Evolutionary conservation across 768 basidiomycete species (phyloP), one percentile per base, ranked within the genome.

Genomic region (Lactarius hengduanensis): DNA sequence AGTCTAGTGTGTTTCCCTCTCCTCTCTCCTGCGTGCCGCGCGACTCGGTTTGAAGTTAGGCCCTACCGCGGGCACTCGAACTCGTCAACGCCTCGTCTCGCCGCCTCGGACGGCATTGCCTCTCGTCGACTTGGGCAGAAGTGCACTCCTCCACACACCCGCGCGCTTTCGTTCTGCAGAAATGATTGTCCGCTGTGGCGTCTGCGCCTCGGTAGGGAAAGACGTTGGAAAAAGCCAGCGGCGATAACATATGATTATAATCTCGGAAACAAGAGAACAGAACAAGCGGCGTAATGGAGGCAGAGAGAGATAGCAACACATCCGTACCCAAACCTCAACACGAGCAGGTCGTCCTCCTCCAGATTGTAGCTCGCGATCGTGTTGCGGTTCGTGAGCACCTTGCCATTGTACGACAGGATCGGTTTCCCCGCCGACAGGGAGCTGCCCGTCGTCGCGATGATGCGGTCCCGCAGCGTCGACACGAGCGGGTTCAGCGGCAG

Each of bases 391-490:
- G 90, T 92, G 70, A 98, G 82, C 84, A 93, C 90, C 78, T 93
- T 94, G 50, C 87, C 87, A 68, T 81, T 77, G 75, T 90, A 94
- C 38, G 90, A 88, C 68, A 98, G 75, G 71, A 91, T 81, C 72
- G 97, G 89, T 66, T 86, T 85, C 43, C 89, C 90, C n/a, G 89
- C 86, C 11, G 92, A 82, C 38, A 96, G 79, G n/a, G 84, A 81
- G 73, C 90, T 92, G 63, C 89, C 92, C 28, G 90, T 88, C 61
- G 86, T 83, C 67, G 87, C 85, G 68, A 91, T 78, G 64, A 98
- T 92, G 62, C 94, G 88, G 75, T 98, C 96, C 50, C 96, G 88
- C 26, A 99, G 80, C 4, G 93, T 91, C 8, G 93, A 92, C 65
- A 98, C 90, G 55, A 96, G 78, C 55, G 93, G 78, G 64, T 85